Base-by-base conservation (phyloP, 108 stramenopile genomes). In the Stephanodiscus minutulus region DNA sequence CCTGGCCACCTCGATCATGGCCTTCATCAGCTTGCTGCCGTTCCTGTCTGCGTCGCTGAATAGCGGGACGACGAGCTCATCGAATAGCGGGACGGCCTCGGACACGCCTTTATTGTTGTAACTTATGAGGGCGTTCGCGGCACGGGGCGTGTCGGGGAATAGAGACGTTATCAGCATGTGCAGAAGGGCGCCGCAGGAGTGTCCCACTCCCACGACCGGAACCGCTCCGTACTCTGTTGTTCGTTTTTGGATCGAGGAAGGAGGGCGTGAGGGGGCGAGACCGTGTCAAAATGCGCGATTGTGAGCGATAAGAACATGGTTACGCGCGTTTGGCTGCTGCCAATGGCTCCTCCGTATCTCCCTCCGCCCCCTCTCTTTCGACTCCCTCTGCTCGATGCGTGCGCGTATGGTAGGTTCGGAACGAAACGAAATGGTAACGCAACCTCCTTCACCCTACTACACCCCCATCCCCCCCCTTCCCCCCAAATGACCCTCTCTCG, bases 151-250 rank as follows among this genome's bases (percentile, higher is more conserved):
- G 69, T 96, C 96, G 33, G 97, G 96, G 73, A 96, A 96, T 8
- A 96, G 68, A 43, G 81, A 88, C 15, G 91, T 95, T 56, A 97
- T 94, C 31, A 97, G 76, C 58, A 96, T 70, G 46, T 97, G 97
- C 56, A 97, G 75, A 50, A 97, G 70, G 20, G 96, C 86, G 9
- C 97, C 97, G 52, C 87, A 90, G 5, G 87, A 88, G 83, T 97
- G 97, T 13, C 97, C 97, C 18, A 97, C 81, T 13, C 97, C 96
- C 25, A 97, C 88, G 9, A 96, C 97, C 9, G 96, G 97, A 9
- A 96, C 69, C 9, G 92, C 91, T 9, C 97, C 97, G 61, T 96
- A 97, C 68, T 89, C 79, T 49, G 72, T 79, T 29, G 58, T 81
- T 2, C 54, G 31, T 22, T 20, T 29, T 12, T 70, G 73, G 7